Percentiles rank a stretch among this genome's conserved stretches.
These are phyloP conservation scores for Penicillium corylophilum DNA, from an alignment of 2,329 filamentous ascomycete species.

Conservation along the genomic window DNA sequence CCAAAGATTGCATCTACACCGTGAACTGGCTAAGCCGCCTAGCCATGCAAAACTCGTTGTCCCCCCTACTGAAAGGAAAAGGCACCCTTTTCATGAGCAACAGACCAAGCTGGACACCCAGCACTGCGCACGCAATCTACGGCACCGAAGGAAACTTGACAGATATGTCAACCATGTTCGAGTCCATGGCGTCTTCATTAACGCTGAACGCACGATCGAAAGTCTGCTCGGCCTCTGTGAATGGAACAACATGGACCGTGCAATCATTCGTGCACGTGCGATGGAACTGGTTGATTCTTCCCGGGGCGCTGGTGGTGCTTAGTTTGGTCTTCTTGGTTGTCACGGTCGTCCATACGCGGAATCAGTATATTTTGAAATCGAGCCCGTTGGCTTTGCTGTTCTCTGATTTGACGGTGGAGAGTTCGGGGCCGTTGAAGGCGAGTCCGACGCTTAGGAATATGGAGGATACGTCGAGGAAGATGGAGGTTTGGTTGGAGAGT, in stretches of 20 bases:
- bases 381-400: conserved; percentile 25
- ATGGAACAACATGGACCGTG: conserved; percentile 19
- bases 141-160: conserved; percentile 21
- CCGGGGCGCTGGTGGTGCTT: conserved; percentile 34
- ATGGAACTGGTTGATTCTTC: conserved; percentile 26
- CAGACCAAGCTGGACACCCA: conserved; percentile 20
- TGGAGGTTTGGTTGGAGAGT: conserved; percentile 25
- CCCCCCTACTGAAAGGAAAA: conserved; percentile 16
- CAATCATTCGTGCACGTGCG: conserved; percentile 24
- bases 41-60: conserved; percentile 20
- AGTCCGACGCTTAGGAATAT: conserved; percentile 22
- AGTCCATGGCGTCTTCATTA: conserved; percentile 17
- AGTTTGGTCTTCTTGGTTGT: conserved; percentile 52
- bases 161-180: conserved; percentile 18
- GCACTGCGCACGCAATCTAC: conserved; percentile 22
- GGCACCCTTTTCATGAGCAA: conserved; percentile 20
- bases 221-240: conserved; percentile 14
- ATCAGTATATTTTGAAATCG: conserved; percentile 29
- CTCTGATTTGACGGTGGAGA: conserved; percentile 21
- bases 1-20: conserved; percentile 19
- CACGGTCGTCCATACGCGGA: conserved; percentile 33
- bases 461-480: conserved; percentile 22
- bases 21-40: conserved; percentile 21
- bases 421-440: conserved; percentile 4
- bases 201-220: conserved; percentile 21